Conservation (phyloP, 2,329 filamentous ascomycete species). For the Claviceps sp. region DNA sequence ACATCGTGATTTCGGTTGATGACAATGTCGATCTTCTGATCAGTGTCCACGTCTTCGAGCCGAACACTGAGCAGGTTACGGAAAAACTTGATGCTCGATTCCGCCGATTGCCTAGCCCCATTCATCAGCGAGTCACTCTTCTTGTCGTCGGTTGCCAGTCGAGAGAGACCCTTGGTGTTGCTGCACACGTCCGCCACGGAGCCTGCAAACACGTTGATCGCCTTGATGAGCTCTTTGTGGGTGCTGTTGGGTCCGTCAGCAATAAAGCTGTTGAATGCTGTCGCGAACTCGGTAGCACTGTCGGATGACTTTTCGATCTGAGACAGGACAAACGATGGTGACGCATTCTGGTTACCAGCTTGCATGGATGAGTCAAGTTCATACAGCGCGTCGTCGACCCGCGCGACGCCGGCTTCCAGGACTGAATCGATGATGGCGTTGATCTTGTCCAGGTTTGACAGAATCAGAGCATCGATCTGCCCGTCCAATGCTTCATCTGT, state of each 20-base stretch:
- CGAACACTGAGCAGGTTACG: constrained; percentile 87
- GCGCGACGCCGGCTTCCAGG: constrained; percentile 78
- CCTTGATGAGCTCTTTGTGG: constrained; percentile 84
- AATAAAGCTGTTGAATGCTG: constrained; percentile 96
- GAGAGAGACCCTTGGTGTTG: constrained; percentile 89
- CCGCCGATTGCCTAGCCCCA: constrained; percentile 70
- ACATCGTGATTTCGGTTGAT: constrained; percentile 97
- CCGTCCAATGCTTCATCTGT: constrained; percentile 74
- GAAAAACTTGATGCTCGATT: constrained; percentile 88
- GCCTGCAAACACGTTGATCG: constrained; percentile 79
- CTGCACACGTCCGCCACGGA: constrained; percentile 87
- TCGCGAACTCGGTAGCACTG: constrained; percentile 93
- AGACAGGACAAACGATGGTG: constrained; percentile 84
- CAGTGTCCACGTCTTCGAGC: constrained; percentile 74
- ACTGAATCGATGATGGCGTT: constrained; percentile 97
- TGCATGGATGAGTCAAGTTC: constrained; percentile 97
- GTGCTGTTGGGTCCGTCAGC: constrained; percentile 87
- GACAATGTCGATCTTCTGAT: constrained; percentile 92
- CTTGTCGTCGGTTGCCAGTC: constrained; percentile 90
- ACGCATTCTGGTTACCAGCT: constrained; percentile 95
- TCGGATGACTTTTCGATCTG: constrained; percentile 95
- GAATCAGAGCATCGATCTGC: constrained; percentile 79
- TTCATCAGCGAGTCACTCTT: constrained; percentile 78
- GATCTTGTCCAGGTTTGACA: constrained; percentile 81
- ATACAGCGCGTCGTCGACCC: constrained; percentile 92